Conservation (phyloP, 2,329 filamentous ascomycete species). For the Phoma sp. region DNA sequence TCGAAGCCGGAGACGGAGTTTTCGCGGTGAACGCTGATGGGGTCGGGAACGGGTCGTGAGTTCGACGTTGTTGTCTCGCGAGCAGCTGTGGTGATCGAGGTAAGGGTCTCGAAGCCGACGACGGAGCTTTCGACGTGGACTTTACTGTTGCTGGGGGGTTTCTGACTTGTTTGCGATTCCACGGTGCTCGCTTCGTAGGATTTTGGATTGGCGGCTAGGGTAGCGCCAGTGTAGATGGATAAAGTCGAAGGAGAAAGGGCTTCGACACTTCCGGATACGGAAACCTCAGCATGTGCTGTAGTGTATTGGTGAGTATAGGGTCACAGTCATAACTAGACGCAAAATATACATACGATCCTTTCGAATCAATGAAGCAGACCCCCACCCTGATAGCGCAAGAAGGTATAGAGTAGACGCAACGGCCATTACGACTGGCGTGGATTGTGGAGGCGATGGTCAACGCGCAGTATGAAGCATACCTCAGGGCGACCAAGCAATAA, state of each 20-base stretch:
- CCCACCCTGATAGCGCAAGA: not conserved
- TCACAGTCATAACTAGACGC: no score
- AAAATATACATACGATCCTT: not conserved
- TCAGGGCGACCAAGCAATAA: not conserved
- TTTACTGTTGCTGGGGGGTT: not conserved
- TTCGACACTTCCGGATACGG: no score
- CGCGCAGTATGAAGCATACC: not conserved
- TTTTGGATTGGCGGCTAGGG: no score
- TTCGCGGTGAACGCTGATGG: not conserved
- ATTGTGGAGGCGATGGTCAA: not conserved
- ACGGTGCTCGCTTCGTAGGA: no score
- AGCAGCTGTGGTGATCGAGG: not conserved
- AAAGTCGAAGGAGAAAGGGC: no score
- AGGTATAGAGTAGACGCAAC: not conserved
- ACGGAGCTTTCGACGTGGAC: not conserved
- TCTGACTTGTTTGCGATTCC: not conserved
- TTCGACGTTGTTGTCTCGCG: no score
- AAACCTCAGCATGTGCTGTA: not conserved
- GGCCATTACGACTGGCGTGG: not conserved
- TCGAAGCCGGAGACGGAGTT: no score
- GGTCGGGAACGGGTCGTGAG: no score
- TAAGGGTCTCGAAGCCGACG: no score
- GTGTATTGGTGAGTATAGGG: not conserved
- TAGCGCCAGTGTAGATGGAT: no score
- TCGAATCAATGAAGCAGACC: not conserved